A percentile compares a stretch with the other conserved stretches of the same genome.
These are phyloP conservation scores for Cladobotryum mycophilum DNA, from an alignment of 2,329 filamentous ascomycete genomes.

Conservation along the genomic window DNA sequence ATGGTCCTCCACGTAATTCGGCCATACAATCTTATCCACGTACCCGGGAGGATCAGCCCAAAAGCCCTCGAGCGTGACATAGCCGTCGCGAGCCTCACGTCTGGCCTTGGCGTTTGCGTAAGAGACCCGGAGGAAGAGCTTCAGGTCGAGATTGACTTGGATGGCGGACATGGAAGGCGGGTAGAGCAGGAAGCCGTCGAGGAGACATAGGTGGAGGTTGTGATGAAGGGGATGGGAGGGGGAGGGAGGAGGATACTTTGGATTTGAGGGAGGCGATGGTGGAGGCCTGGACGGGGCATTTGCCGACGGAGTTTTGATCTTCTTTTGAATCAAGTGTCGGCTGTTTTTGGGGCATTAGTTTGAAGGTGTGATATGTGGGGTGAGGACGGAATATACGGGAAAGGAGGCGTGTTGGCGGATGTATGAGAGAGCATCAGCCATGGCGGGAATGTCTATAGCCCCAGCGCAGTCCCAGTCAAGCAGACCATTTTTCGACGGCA, in stretches of 20 bases:
- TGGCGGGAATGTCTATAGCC: constrained; percentile 64
- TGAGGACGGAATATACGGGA: constrained; percentile 41
- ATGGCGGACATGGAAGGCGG: constrained; percentile 49
- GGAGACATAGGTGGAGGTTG: constrained; percentile 54
- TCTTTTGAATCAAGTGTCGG: constrained; percentile 36
- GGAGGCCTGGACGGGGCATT: constrained; percentile 44
- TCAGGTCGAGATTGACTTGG: constrained; percentile 61
- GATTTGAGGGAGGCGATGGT: constrained; percentile 41
- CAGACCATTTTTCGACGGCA: constrained; percentile 54
- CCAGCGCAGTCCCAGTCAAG: constrained; percentile 90
- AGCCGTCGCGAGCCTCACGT: constrained; percentile 64
- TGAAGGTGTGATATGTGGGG: too few relatives aligned
- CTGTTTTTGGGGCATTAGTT: constrained; percentile 11
- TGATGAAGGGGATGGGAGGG: constrained; percentile 33
- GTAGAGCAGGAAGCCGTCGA: constrained; percentile 88
- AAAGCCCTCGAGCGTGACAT: constrained; percentile 81
- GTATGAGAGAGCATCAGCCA: constrained; percentile 61
- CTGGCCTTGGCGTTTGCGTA: constrained; percentile 58
- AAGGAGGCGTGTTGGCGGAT: constrained; percentile 63
- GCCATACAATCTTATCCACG: constrained; percentile 92
- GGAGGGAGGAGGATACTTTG: constrained; percentile 42
- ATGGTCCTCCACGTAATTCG: constrained; percentile 81
- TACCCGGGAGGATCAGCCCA: constrained; percentile 94
- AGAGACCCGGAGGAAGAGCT: constrained; percentile 69
- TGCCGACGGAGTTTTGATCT: constrained; percentile 56